phyloP scores from a whole-genome alignment of 202 grass and related monocot genomes.

The Panicum virgatum region DNA sequence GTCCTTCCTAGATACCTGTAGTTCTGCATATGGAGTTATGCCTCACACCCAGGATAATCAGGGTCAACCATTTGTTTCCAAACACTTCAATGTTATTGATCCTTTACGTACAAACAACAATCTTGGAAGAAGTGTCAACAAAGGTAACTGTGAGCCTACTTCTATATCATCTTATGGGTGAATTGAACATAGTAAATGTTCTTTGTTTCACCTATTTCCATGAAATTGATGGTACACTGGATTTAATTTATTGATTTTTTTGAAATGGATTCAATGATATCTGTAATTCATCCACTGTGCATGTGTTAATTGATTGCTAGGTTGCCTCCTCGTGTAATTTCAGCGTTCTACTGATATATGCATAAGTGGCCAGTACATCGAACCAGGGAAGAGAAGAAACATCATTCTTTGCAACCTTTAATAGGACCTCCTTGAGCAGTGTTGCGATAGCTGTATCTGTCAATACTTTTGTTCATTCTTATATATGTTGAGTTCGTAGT shows the following conservation, averaged over 20 bases:
- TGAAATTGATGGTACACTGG: conserved; percentile 8
- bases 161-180: conserved; percentile 15
- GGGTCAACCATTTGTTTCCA: conserved; percentile 78
- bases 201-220: not conserved
- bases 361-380: not conserved
- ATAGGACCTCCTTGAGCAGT: not conserved
- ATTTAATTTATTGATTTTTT: conserved; percentile 23
- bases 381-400: conserved; percentile 2
- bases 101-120: conserved; percentile 89
- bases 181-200: conserved; percentile 24
- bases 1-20: conserved; percentile 67
- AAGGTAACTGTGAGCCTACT: conserved; percentile 55
- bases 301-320: conserved; percentile 20
- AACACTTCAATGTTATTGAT: conserved; percentile 95
- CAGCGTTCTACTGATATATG: conserved; percentile 9
- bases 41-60: conserved; percentile 63
- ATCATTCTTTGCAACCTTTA: not conserved
- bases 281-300: not conserved
- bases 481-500: not conserved
- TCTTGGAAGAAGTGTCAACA: conserved; percentile 88
- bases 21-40: conserved; percentile 47
- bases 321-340: not conserved
- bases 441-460: not conserved
- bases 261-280: not conserved
- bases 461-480: not conserved